These are phyloP conservation scores for Aspergillus chevalieri DNA, from an alignment of 2,329 filamentous ascomycete genomes.

Conservation along the genomic window DNA sequence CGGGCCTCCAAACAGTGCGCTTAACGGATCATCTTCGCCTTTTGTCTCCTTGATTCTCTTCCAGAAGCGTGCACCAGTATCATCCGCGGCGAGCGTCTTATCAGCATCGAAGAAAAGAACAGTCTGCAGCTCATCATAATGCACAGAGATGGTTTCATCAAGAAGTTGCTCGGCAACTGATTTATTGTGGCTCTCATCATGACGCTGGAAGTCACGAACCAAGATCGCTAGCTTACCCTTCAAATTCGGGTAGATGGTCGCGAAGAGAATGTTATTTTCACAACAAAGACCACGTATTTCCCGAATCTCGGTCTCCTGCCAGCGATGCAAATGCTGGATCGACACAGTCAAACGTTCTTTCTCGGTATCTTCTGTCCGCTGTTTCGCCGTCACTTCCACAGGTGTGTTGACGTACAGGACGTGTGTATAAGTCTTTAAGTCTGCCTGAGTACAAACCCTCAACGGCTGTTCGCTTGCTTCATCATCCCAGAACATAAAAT, in stretches of 20 bases:
- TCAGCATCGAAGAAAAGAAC: slow-evolving; percentile 55
- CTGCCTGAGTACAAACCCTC: slow-evolving; percentile 40
- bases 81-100: slow-evolving; percentile 45
- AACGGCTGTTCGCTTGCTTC: slow-evolving; percentile 8
- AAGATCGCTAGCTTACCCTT: no score
- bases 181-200: slow-evolving; percentile 38
- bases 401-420: slow-evolving; percentile 51
- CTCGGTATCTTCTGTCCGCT: slow-evolving; percentile 32
- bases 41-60: slow-evolving; percentile 1
- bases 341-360: slow-evolving; percentile 32
- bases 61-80: slow-evolving; percentile 13
- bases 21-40: slow-evolving; percentile 27
- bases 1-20: slow-evolving; percentile 41
- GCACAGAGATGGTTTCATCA: slow-evolving; percentile 26
- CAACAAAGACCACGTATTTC: slow-evolving; percentile 42
- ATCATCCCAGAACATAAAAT: slow-evolving; percentile 51
- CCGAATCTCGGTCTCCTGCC: slow-evolving; percentile 44
- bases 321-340: slow-evolving; percentile 37
- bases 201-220: slow-evolving; percentile 30
- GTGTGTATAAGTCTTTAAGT: slow-evolving; percentile 49
- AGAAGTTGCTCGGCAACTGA: slow-evolving; percentile 22
- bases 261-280: slow-evolving; percentile 45
- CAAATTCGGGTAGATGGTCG: slow-evolving; percentile 2
- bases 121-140: slow-evolving; percentile 28
- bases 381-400: slow-evolving; percentile 31